Percentiles rank a stretch among this genome's conserved stretches.
These are phyloP conservation scores for Coemansia interrupta DNA, from an alignment of 192 early-diverging fungal species.

Conservation along the genomic window DNA sequence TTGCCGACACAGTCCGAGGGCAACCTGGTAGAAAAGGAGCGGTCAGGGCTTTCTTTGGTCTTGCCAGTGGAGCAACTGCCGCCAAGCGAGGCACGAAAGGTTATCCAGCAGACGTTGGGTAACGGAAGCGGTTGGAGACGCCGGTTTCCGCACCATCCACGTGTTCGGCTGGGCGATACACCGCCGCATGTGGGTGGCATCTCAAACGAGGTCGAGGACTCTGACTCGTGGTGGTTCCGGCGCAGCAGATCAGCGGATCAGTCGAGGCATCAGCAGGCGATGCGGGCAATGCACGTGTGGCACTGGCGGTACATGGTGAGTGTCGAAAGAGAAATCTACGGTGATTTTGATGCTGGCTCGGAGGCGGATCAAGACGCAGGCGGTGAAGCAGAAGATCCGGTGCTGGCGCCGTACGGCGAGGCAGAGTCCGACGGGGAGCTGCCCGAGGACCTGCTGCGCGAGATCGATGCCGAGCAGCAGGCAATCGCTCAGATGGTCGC, in stretches of 20 bases:
- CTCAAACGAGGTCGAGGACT: no score
- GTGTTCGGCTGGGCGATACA: no score
- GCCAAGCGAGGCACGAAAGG: background rate
- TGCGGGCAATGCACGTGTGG: background rate
- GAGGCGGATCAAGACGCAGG: background rate
- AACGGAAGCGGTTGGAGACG: no score
- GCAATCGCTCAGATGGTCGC: no score
- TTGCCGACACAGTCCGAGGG: background rate
- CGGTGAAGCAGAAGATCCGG: slow-evolving; percentile 12
- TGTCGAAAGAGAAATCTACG: background rate
- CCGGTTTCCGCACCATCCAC: no score
- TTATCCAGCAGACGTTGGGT: background rate
- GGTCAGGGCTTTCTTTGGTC: background rate
- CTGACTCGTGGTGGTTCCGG: no score
- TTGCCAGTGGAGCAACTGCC: background rate
- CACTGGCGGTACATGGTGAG: background rate
- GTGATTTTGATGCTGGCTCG: no score
- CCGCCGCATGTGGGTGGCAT: no score
- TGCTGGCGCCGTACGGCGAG: slow-evolving; percentile 51
- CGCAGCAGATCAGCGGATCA: no score
- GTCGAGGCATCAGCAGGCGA: no score
- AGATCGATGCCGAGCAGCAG: slow-evolving; percentile 17
- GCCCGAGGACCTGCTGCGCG: slow-evolving; percentile 22
- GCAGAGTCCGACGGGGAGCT: slow-evolving; percentile 25
- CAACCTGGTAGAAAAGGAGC: background rate